Base-by-base conservation (phyloP, 257 asterid species). In the Jaltomata sinuosa region DNA sequence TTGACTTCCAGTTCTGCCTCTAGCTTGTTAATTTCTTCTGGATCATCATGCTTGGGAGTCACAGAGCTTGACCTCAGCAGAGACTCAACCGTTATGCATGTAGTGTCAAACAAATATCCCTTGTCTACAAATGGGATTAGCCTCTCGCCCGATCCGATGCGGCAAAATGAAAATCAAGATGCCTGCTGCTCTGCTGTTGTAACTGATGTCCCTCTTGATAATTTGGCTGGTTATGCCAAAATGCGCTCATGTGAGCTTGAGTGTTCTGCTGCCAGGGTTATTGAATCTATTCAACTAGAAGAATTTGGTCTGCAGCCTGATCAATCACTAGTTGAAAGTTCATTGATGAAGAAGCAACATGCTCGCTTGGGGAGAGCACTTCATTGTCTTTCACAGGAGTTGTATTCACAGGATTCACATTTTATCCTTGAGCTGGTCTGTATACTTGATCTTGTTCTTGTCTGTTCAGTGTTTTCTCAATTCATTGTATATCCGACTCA, bases 291-390 rank as follows among this genome's bases (percentile, higher is more conserved):
- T 83, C 86, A 97, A 89, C 89, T 81, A 82, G 97, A 96, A 69
- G 99, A 96, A 90, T 94, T 96, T 86, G 98, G 98, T 88, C 88
- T 94, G 19, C 91, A 88, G 92, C 89, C 88, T 78, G 81, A 83
- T 86, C 87, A 89, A 87, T 91, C 97, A 21, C 91, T 81, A 79
- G 78, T 86, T 72, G 98, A 95, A 85, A 93, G 80, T 85, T 91
- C 42, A 83, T 88, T 96, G 93, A 88, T 96, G 89, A 90, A 90
- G 92, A 96, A 96, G 94, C 99, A 94, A 86, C 98, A 96, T 89
- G 95, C 99, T 85, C 95, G 98, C 72, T 85, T 96, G 83, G 98
- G 99, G 86, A 93, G 99, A 89, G 99, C 99, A 79, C 98, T 96
- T 62, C 97, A 94, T 83, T 94, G 98, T 88, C 97, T 96, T 80